Evolutionary conservation across 768 basidiomycete genomes (phyloP), one percentile per base, ranked within the genome.

Genomic region (Boletus rubropictus): DNA sequence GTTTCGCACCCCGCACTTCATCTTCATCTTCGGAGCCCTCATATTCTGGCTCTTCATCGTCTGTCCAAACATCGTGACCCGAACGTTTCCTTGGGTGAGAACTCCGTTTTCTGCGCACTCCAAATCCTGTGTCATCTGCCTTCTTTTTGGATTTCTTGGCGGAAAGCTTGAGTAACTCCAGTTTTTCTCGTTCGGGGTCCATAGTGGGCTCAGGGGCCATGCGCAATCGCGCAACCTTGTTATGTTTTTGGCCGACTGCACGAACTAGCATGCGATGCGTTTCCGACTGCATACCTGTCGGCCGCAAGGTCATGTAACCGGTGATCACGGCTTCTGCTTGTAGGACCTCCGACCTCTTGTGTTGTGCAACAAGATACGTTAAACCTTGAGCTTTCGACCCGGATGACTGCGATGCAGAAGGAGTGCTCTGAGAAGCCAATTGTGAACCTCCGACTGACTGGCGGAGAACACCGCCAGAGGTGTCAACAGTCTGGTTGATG

Each of bases 291-390:
- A 93, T 91, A 49, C 87, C 86, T 4, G 89, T 87, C 3, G 92
- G 92, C 3, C 85, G 83, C 49, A 95, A 72, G 34, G 81, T 76
- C 80, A 94, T 84, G 58, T 83, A 81, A 33, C 91, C 91, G 2
- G 88, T 86, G 47, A 93, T 74, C 49, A 85, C 71, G 3, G 87
- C 84, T 61, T 93, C 90, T 21, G 88, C 77, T 65, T 94, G 91
- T n/a, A 90, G 75, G 15, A 94, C 82, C 54, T 86, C 82, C 3
- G 86, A 84, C 37, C 84, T 80, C 63, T 90, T 89, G 67, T 87
- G 90, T 58, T 93, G 89, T 14, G 89, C 89, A 47, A 91, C 86
- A 54, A 93, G 82, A 67, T 93, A 93, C 21, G 90, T 88, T 38
- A 92, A 73, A 27, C 89, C 87, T 60, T 89, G 84, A 6, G 79